Base-by-base conservation (phyloP, 805 yeast genomes). In the Ogataea pignaliae region DNA sequence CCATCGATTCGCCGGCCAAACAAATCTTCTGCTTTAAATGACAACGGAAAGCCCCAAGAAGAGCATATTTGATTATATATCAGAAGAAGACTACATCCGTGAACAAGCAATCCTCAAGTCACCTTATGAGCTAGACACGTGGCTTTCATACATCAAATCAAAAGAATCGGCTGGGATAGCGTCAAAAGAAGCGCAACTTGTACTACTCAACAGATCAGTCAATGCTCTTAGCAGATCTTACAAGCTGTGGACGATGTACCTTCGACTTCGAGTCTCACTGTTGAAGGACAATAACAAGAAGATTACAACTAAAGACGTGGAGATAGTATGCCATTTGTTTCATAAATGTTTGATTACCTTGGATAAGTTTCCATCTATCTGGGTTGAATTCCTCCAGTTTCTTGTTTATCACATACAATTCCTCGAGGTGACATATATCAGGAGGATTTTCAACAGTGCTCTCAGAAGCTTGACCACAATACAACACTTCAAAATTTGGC, bases 401-500 rank as follows among this genome's bases (percentile, higher is more conserved):
- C 51, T 80, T 31, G 39, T 65, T 15, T 44, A 53, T 2, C 69
- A 66, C 34, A 5, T 43, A 8, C 37, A 40, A 32, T 41, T 57
- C 18, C 56, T 52, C 2, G 61, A 71, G 41, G 56, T 75, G 0
- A 61, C 73, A 0, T 45, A 55, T 32, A 69, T 72, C 12, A 61
- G 83, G 35, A 55, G 57, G 4, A 61, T 63, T 3, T 80, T 82
- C 55, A 76, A 83, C 53, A 53, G 59, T 28, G 74, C 83, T 0
- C 60, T 85, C 9, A 65, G 68, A 41, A 49, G 64, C 4, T 53
- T 84, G 11, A 78, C 85, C 0, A 41, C 71, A 6, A 57, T 75
- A 0, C 81, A 78, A 44, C 88, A 82, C 59, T 71, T 72, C 3
- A 50, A 66, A 28, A 72, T 84, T 29, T 76, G 93, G 76, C 64